Evolutionary conservation across 2,329 filamentous ascomycete species (phyloP).

Genomic region (Venturia pyrina): DNA sequence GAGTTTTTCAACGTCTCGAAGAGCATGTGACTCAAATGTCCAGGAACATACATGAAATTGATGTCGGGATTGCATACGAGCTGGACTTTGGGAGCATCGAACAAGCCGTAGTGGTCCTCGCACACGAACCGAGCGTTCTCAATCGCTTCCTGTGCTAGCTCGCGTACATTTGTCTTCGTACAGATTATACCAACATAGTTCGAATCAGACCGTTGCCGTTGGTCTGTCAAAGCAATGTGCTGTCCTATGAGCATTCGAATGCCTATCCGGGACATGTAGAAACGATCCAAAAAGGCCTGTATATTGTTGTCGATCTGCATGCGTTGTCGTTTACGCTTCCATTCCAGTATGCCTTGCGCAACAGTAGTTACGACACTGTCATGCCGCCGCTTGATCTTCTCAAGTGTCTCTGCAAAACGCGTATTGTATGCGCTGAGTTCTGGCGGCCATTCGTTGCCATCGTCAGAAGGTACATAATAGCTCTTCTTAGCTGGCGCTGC

Average conservation of each 20-base stretch:
- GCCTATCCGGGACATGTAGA: conserved; percentile 99
- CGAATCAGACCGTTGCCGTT: conserved; percentile 78
- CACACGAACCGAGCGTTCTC: conserved; percentile 99
- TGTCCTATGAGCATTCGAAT: conserved; percentile 99
- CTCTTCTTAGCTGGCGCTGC: conserved; percentile 45
- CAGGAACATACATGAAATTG: conserved; percentile 98
- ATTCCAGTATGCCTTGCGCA: conserved; percentile 94
- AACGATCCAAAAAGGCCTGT: conserved; percentile 93
- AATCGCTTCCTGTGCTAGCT: conserved; percentile 92
- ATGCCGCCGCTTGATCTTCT: conserved; percentile 91
- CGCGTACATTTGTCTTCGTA: conserved; percentile 93
- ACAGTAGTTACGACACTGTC: conserved; percentile 97
- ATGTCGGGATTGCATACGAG: conserved; percentile 90
- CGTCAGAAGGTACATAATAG: conserved; percentile 90
- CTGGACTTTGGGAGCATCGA: conserved; percentile 92
- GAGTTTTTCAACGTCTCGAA: conserved; percentile 99
- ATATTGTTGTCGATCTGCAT: conserved; percentile 99
- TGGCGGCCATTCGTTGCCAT: conserved; percentile 80
- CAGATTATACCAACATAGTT: conserved; percentile 98
- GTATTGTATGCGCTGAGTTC: conserved; percentile 92
- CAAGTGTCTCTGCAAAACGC: conserved; percentile 75
- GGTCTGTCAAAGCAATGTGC: conserved; percentile 92
- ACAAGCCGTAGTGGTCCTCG: conserved; percentile 95
- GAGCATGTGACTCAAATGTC: conserved; percentile 98
- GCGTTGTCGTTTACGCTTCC: conserved; percentile 89